These are phyloP conservation scores for Pyrenochaeta sp. DNA, from an alignment of 2,329 filamentous ascomycete genomes.

Conservation along the genomic window DNA sequence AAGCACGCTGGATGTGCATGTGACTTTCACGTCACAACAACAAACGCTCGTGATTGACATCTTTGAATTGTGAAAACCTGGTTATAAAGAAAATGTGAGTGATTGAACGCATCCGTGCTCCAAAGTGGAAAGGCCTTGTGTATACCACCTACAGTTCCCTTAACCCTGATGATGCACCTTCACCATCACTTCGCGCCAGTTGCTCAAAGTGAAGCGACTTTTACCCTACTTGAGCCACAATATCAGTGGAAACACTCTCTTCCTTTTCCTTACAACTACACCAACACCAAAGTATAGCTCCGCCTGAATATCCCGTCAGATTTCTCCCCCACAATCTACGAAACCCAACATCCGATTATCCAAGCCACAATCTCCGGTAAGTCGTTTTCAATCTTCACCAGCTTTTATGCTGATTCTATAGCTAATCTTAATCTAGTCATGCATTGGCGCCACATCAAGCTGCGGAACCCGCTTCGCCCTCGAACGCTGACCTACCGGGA, in stretches of 20 bases:
- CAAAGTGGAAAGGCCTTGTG: too few relatives aligned
- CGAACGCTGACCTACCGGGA: conserved; percentile 5
- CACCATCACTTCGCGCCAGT: neutral
- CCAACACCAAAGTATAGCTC: neutral
- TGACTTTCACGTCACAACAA: too few relatives aligned
- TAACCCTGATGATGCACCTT: neutral
- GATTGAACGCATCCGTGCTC: too few relatives aligned
- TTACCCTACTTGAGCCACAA: neutral
- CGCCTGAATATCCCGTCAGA: neutral
- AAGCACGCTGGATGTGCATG: too few relatives aligned
- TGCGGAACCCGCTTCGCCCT: conserved; percentile 1
- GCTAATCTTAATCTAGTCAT: too few relatives aligned
- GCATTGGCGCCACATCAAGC: conserved; percentile 11
- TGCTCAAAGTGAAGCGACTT: neutral
- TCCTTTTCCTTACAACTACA: conserved; percentile 6
- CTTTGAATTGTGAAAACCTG: neutral
- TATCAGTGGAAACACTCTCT: neutral
- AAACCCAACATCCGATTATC: neutral
- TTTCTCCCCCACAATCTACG: neutral
- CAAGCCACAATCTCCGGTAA: too few relatives aligned
- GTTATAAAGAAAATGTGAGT: too few relatives aligned
- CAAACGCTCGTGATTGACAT: too few relatives aligned
- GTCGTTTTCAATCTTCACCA: too few relatives aligned
- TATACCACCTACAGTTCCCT: too few relatives aligned
- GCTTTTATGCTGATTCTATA: too few relatives aligned